Conservation (phyloP, 2,329 filamentous ascomycete species). For the Fusarium odoratissimum region DNA sequence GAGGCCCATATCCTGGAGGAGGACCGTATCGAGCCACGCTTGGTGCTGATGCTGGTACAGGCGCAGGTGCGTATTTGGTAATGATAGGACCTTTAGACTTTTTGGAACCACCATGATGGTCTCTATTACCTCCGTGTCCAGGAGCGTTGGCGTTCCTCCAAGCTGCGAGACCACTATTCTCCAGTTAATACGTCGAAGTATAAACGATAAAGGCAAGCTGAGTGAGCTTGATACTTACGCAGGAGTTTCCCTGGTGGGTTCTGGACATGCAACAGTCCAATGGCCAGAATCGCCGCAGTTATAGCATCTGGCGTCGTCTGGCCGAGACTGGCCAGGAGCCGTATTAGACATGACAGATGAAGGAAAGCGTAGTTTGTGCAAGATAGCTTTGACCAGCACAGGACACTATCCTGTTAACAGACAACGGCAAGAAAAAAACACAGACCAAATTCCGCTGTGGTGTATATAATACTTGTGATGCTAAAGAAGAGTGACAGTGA, state of each 20-base stretch:
- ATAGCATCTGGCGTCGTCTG: constrained; percentile 60
- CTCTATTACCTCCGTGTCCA: constrained; percentile 42
- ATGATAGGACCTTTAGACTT: constrained; percentile 51
- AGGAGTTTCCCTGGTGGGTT: constrained; percentile 60
- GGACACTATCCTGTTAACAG: constrained; percentile 5
- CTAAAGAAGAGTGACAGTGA: constrained; percentile 1
- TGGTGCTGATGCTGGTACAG: constrained; percentile 34
- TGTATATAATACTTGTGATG: constrained; percentile 16
- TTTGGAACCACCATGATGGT: constrained; percentile 47
- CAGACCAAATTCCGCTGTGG: constrained; percentile 1
- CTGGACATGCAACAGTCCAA: constrained; percentile 65
- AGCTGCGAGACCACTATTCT: constrained; percentile 50
- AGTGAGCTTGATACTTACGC: constrained; percentile 56
- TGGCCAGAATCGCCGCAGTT: constrained; percentile 65
- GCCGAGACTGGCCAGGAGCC: constrained; percentile 45
- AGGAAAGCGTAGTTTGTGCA: background rate
- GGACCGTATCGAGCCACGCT: constrained; percentile 39
- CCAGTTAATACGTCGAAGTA: constrained; percentile 18
- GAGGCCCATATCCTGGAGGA: constrained; percentile 41
- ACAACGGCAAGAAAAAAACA: background rate
- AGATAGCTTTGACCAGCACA: background rate
- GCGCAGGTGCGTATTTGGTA: constrained; percentile 51
- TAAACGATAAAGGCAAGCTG: background rate
- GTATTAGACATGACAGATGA: constrained; percentile 46
- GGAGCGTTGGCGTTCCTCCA: constrained; percentile 51